Evolutionary conservation across 169 alveolate genomes (phyloP).

Genomic region (Cryptosporidium sp.): DNA sequence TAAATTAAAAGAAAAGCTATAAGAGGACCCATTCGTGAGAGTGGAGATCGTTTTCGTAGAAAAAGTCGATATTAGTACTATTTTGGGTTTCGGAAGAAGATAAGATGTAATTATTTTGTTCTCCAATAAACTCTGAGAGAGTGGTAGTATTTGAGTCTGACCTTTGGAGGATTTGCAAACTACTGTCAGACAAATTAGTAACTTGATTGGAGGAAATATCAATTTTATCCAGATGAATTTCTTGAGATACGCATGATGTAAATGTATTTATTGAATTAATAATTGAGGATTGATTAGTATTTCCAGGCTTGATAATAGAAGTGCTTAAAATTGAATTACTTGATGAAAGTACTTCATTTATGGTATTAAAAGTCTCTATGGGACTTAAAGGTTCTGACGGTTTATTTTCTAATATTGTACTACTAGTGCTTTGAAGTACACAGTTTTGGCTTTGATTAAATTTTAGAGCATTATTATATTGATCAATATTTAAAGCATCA

Average conservation of each 20-base stretch:
- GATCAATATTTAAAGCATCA: constrained; percentile 43
- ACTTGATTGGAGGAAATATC: constrained; percentile 45
- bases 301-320: constrained; percentile 21
- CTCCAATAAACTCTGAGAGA: constrained; percentile 39
- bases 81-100: neutral
- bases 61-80: constrained; percentile 35
- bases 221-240: constrained; percentile 36
- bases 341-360: neutral
- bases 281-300: constrained; percentile 12
- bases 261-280: constrained; percentile 50
- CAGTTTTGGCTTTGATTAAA: neutral
- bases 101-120: neutral
- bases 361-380: constrained; percentile 25
- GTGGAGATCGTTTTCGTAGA: constrained; percentile 32
- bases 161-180: neutral
- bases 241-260: constrained; percentile 57
- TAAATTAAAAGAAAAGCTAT: neutral
- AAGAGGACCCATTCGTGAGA: constrained; percentile 37
- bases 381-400: constrained; percentile 19
- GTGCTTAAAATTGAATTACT: neutral
- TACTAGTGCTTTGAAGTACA: neutral
- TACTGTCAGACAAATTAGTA: neutral
- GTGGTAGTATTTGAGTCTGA: constrained; percentile 45
- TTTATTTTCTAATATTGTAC: constrained; percentile 4
- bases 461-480: neutral